Percentiles rank a stretch among this genome's conserved stretches.
Evolutionary conservation across 208 protist species (phyloP).

Genomic region (Acanthamoeba triangularis): DNA sequence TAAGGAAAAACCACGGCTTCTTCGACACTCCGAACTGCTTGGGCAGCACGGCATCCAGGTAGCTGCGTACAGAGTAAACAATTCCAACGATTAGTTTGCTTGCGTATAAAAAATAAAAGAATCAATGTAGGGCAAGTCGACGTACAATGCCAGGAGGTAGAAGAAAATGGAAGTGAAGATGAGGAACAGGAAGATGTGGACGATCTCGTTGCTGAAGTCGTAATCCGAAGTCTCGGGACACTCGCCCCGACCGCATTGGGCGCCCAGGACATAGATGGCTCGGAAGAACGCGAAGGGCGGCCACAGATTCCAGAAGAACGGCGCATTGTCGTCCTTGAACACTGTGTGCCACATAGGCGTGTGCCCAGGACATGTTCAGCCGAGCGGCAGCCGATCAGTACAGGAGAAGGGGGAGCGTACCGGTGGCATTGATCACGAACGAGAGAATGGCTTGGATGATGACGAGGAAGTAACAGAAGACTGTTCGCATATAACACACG

Average conservation of each 20-base stretch:
- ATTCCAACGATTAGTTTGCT: neutral
- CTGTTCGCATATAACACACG: neutral
- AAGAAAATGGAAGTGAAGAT: slow-evolving; percentile 55
- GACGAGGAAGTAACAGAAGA: slow-evolving; percentile 76
- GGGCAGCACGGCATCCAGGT: slow-evolving; percentile 79
- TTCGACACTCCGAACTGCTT: slow-evolving; percentile 78
- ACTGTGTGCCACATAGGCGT: neutral
- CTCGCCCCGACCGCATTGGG: slow-evolving; percentile 17
- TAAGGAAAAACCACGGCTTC: slow-evolving; percentile 79
- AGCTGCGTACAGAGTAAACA: neutral
- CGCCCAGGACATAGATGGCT: slow-evolving; percentile 53
- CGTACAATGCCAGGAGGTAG: slow-evolving; percentile 69
- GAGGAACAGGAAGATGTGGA: slow-evolving; percentile 63
- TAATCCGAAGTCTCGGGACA: slow-evolving; percentile 68
- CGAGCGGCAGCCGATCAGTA: neutral
- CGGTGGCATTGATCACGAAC: slow-evolving; percentile 65
- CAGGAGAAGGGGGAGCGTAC: neutral
- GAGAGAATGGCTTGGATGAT: slow-evolving; percentile 67
- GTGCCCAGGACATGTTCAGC: neutral
- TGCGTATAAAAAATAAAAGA: neutral
- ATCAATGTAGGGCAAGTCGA: neutral
- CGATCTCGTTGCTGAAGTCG: slow-evolving; percentile 19
- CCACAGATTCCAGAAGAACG: slow-evolving; percentile 68
- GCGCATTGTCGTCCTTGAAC: slow-evolving; percentile 21
- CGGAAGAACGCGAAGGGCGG: slow-evolving; percentile 59